Percentiles rank a stretch among this genome's conserved stretches.
These are phyloP conservation scores for Haplosporangium sp. DNA, from an alignment of 371 early-diverging fungal species.

Conservation along the genomic window DNA sequence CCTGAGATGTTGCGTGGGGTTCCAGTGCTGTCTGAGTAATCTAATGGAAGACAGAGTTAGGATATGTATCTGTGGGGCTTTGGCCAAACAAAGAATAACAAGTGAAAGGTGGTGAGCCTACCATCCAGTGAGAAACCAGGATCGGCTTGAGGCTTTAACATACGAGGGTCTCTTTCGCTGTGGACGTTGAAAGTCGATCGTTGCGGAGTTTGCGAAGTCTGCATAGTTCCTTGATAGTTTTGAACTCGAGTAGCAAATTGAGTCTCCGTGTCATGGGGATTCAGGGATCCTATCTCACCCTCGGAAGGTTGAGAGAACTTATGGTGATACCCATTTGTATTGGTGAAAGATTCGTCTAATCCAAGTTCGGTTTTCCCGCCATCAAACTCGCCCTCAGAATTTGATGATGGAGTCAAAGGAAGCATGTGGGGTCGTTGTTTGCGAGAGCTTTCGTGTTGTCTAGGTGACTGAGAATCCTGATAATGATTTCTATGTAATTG, in stretches of 20 bases:
- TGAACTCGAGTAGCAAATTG: neutral
- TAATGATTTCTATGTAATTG: constrained; percentile 11
- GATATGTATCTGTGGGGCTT: neutral
- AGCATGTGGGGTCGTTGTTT: neutral
- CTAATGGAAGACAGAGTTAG: neutral
- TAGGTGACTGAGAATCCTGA: constrained; percentile 26
- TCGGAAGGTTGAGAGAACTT: neutral
- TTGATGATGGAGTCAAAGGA: constrained; percentile 30
- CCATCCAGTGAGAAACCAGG: constrained; percentile 7
- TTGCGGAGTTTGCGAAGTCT: constrained; percentile 2
- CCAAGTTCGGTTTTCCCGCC: constrained; percentile 16
- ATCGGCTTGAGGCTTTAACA: constrained; percentile 4
- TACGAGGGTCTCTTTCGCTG: constrained; percentile 20
- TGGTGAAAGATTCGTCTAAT: constrained; percentile 12
- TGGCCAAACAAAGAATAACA: too few species aligned
- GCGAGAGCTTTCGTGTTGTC: constrained; percentile 24
- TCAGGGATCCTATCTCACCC: neutral
- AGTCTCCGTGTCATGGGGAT: neutral
- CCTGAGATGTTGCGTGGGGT: constrained; percentile 24
- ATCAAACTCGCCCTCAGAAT: constrained; percentile 26
- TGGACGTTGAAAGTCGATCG: neutral
- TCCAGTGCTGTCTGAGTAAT: constrained; percentile 1
- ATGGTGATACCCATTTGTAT: constrained; percentile 12
- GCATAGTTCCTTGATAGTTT: constrained; percentile 3
- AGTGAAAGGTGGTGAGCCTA: neutral